A percentile compares a stretch with the other conserved stretches of the same genome.
phyloP scores from a whole-genome alignment of 1,284 basidiomycete genomes.

The Rhodofomes roseus region DNA sequence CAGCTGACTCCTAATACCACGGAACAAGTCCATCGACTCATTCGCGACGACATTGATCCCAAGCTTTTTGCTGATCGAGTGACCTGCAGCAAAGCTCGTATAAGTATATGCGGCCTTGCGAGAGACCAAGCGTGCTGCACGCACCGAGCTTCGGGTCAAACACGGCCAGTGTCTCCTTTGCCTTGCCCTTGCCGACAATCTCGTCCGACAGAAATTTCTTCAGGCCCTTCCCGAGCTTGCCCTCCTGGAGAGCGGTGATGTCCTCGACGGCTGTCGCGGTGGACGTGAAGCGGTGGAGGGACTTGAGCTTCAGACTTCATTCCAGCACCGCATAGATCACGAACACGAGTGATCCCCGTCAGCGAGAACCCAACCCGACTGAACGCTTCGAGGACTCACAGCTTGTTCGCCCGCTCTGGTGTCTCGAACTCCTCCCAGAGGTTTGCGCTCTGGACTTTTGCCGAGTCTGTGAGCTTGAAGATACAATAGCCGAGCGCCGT shows the following conservation, averaged over 20 bases:
- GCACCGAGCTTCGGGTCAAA: constrained; percentile 89
- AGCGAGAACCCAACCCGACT: neutral
- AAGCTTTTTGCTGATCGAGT: constrained; percentile 90
- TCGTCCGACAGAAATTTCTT: constrained; percentile 93
- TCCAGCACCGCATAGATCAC: no score
- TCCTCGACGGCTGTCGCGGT: constrained; percentile 99
- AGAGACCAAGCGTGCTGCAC: constrained; percentile 20
- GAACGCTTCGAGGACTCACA: constrained; percentile 48
- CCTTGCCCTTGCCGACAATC: constrained; percentile 84
- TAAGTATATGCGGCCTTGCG: neutral
- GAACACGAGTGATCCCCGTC: no score
- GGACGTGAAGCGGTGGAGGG: constrained; percentile 94
- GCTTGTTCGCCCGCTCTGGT: constrained; percentile 86
- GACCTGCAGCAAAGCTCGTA: constrained; percentile 41
- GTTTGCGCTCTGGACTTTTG: constrained; percentile 84
- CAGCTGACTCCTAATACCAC: constrained; percentile 92
- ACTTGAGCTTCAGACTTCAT: constrained; percentile 85
- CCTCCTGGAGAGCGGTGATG: constrained; percentile 88
- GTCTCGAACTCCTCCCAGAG: constrained; percentile 92
- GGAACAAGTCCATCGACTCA: constrained; percentile 82
- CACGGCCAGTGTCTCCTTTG: constrained; percentile 86
- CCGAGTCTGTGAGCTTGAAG: constrained; percentile 92
- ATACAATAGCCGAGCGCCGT: constrained; percentile 94
- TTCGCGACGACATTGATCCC: constrained; percentile 83
- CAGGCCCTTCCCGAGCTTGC: constrained; percentile 89